Evolutionary conservation across 1,284 basidiomycete genomes (phyloP).

Genomic region (Cutaneotrichosporon dermatis): DNA sequence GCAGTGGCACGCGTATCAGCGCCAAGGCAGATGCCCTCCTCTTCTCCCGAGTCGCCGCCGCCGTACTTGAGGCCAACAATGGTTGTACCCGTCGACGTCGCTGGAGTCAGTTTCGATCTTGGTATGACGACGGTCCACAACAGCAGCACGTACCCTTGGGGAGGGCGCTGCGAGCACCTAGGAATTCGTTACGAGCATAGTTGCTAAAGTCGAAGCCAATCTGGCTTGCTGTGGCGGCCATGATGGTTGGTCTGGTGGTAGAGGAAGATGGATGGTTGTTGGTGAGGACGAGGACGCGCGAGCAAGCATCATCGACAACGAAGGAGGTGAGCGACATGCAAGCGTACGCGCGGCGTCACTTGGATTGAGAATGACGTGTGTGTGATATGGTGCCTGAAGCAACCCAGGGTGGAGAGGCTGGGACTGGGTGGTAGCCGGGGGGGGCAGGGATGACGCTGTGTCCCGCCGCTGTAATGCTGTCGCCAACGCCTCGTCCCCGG

Average conservation of each 20-base stretch:
- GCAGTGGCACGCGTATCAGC: slow-evolving; percentile 96
- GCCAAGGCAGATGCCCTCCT: slow-evolving; percentile 88
- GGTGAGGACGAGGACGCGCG: neutral
- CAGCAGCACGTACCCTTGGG: slow-evolving; percentile 45
- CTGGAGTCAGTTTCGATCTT: slow-evolving; percentile 50
- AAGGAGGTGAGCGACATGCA: neutral
- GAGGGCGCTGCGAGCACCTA: slow-evolving; percentile 52
- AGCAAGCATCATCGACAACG: neutral
- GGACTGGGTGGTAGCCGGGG: too few species aligned
- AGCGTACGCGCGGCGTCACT: slow-evolving; percentile 18
- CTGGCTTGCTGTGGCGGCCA: slow-evolving; percentile 28
- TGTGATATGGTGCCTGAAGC: neutral
- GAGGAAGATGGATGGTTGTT: neutral
- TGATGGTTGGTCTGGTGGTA: slow-evolving; percentile 13
- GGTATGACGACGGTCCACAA: slow-evolving; percentile 6
- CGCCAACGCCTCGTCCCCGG: neutral
- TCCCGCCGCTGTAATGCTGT: neutral
- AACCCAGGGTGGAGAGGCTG: too few species aligned
- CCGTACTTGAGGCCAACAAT: slow-evolving; percentile 88
- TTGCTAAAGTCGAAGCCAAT: slow-evolving; percentile 70
- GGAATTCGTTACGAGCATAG: slow-evolving; percentile 69
- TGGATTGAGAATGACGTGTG: slow-evolving; percentile 1
- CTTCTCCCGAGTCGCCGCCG: slow-evolving; percentile 53
- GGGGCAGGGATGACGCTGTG: neutral
- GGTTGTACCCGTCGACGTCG: slow-evolving; percentile 95